A percentile compares a stretch with the other conserved stretches of the same genome.
Evolutionary conservation across 1,284 basidiomycete species (phyloP).

Genomic region (Malassezia arunalokei): DNA sequence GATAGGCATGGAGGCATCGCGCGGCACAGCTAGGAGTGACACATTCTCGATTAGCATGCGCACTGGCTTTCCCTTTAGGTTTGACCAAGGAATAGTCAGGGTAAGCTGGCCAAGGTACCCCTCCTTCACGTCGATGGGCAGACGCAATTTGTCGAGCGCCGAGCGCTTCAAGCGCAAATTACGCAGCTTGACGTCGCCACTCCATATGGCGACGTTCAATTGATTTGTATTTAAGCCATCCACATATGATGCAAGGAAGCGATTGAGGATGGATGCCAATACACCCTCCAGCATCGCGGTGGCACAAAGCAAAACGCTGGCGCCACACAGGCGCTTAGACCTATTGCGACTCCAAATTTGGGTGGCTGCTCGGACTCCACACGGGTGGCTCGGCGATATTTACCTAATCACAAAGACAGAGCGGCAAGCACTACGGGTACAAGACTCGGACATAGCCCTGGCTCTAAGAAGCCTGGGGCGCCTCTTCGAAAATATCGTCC

Average conservation of each 20-base stretch:
- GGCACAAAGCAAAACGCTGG: not conserved
- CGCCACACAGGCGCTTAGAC: not conserved
- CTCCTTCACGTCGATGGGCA: slow-evolving; percentile 91
- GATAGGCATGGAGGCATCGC: slow-evolving; percentile 57
- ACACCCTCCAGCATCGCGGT: slow-evolving; percentile 40
- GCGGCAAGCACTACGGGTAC: not conserved
- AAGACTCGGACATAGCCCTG: not conserved
- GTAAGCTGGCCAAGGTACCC: slow-evolving; percentile 83
- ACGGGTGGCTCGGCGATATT: not conserved
- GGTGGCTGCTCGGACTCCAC: not conserved
- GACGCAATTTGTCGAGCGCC: slow-evolving; percentile 84
- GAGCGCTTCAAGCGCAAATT: slow-evolving; percentile 75
- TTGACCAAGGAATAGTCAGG: slow-evolving; percentile 87
- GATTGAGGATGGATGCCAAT: slow-evolving; percentile 53
- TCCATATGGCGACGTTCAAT: slow-evolving; percentile 85
- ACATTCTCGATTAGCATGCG: slow-evolving; percentile 87
- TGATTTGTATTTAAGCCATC: slow-evolving; percentile 91
- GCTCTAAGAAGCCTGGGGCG: not conserved
- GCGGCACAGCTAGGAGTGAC: slow-evolving; percentile 81
- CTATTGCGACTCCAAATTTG: not conserved
- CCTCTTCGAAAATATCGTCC: slow-evolving; percentile 7
- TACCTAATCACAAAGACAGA: not conserved
- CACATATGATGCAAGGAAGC: slow-evolving; percentile 85
- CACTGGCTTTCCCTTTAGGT: slow-evolving; percentile 82
- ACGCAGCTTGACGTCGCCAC: slow-evolving; percentile 74